Evolutionary conservation across 192 early-diverging fungal genomes (phyloP).

Genomic region (Gaertneriomyces sp.): DNA sequence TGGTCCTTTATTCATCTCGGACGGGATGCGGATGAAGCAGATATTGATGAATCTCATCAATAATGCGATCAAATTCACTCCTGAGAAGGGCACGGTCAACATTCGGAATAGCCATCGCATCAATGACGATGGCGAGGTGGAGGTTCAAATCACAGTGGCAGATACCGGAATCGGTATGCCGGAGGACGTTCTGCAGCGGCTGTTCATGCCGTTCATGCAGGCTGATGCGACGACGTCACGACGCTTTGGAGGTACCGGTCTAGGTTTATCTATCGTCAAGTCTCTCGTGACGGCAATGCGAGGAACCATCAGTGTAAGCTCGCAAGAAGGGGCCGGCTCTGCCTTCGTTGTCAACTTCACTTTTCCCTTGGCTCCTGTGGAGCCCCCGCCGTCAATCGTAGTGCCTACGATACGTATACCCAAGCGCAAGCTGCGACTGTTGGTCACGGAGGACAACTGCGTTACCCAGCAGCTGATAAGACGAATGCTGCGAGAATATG

Average conservation of each 20-base stretch:
- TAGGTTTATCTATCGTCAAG: slow-evolving; percentile 27
- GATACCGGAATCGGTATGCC: slow-evolving; percentile 31
- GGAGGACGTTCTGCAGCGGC: slow-evolving; percentile 2
- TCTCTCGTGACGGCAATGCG: slow-evolving; percentile 14
- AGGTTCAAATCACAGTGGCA: slow-evolving; percentile 6
- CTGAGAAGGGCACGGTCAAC: not conserved
- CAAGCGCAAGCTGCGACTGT: not conserved
- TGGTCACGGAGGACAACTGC: slow-evolving; percentile 32
- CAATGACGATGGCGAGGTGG: not conserved
- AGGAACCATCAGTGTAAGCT: slow-evolving; percentile 13
- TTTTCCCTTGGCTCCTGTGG: slow-evolving; percentile 7
- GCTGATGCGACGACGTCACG: slow-evolving; percentile 21
- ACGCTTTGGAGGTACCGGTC: slow-evolving; percentile 29
- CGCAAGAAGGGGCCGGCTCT: slow-evolving; percentile 13
- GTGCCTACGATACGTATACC: slow-evolving; percentile 1
- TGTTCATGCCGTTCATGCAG: slow-evolving; percentile 31
- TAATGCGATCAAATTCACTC: slow-evolving; percentile 30
- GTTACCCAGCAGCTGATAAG: slow-evolving; percentile 25
- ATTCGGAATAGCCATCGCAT: slow-evolving; percentile 2
- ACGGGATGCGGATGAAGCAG: slow-evolving; percentile 20
- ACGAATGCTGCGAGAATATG: slow-evolving; percentile 19
- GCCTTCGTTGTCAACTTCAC: slow-evolving; percentile 14
- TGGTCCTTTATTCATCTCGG: slow-evolving; percentile 11
- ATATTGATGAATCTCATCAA: slow-evolving; percentile 22
- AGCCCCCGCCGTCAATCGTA: not conserved